Evolutionary conservation across 495 filamentous ascomycete species (phyloP).

Genomic region (Diplogelasinospora grovesii): DNA sequence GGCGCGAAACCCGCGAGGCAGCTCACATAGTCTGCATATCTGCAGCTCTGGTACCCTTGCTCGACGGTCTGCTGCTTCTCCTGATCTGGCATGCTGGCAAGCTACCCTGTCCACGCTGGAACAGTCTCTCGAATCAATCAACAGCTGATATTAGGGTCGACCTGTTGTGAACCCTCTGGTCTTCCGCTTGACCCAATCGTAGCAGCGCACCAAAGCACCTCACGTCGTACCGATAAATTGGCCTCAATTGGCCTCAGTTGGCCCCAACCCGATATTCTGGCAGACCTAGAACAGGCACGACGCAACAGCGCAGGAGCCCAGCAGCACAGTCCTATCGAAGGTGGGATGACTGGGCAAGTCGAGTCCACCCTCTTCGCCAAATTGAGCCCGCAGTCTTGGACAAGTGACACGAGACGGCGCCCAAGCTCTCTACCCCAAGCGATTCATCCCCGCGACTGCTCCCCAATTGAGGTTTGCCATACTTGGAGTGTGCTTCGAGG

Average conservation of each 20-base stretch:
- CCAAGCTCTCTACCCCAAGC: no score
- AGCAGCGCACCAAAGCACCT: not conserved
- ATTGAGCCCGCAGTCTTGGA: no score
- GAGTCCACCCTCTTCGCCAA: no score
- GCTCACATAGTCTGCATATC: no score
- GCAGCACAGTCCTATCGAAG: no score
- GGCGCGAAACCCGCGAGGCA: no score
- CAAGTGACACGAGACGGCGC: no score
- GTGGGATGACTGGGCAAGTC: no score
- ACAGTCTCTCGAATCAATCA: constrained; percentile 15
- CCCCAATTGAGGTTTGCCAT: no score
- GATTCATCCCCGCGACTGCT: no score
- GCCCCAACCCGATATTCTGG: constrained; percentile 12
- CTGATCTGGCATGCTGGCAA: not conserved
- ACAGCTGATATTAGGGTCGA: constrained; percentile 16
- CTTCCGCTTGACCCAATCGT: constrained; percentile 23
- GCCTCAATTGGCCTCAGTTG: constrained; percentile 22
- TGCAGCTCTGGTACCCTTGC: not conserved
- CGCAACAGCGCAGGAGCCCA: constrained; percentile 2
- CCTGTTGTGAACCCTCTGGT: constrained; percentile 22
- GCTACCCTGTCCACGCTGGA: not conserved
- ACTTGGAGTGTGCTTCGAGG: no score
- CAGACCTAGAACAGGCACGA: not conserved
- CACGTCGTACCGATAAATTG: constrained; percentile 24
- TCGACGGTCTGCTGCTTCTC: not conserved